Percentiles rank a stretch among this genome's conserved stretches.
phyloP scores from a whole-genome alignment of 345 rosid genomes.

The Gossypium stocksii region DNA sequence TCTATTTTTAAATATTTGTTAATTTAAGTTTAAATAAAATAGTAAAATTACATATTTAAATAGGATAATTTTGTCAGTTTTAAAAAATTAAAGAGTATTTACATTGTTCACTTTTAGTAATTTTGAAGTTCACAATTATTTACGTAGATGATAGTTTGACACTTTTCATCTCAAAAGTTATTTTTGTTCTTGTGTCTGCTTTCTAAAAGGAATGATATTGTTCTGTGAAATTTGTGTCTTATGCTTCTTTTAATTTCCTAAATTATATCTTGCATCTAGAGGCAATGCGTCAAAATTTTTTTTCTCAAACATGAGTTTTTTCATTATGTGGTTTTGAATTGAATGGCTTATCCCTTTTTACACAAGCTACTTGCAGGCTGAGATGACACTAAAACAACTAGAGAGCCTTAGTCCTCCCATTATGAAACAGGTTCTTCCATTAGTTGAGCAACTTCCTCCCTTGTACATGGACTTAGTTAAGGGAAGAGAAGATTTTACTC shows the following conservation, averaged over 20 bases:
- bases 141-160: not conserved
- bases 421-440: slow-evolving; percentile 91
- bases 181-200: not conserved
- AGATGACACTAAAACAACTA: slow-evolving; percentile 85
- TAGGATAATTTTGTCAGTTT: too few relatives aligned
- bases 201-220: not conserved
- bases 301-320: not conserved
- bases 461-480: slow-evolving; percentile 87
- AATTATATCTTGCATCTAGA: not conserved
- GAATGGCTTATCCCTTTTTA: not conserved
- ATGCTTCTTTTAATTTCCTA: too few relatives aligned
- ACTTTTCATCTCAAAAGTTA: not conserved
- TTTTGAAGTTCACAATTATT: too few relatives aligned
- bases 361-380: slow-evolving; percentile 58
- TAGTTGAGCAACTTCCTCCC: slow-evolving; percentile 95
- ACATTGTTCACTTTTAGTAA: too few relatives aligned
- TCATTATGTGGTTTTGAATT: not conserved
- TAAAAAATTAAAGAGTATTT: too few relatives aligned
- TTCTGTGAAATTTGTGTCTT: not conserved
- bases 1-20: too few relatives aligned
- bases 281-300: not conserved
- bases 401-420: slow-evolving; percentile 89
- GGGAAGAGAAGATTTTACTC: slow-evolving; percentile 93
- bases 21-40: too few relatives aligned
- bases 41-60: too few relatives aligned